Evolutionary conservation across 2,329 filamentous ascomycete species (phyloP).

Genomic region (Neonectria magnoliae): DNA sequence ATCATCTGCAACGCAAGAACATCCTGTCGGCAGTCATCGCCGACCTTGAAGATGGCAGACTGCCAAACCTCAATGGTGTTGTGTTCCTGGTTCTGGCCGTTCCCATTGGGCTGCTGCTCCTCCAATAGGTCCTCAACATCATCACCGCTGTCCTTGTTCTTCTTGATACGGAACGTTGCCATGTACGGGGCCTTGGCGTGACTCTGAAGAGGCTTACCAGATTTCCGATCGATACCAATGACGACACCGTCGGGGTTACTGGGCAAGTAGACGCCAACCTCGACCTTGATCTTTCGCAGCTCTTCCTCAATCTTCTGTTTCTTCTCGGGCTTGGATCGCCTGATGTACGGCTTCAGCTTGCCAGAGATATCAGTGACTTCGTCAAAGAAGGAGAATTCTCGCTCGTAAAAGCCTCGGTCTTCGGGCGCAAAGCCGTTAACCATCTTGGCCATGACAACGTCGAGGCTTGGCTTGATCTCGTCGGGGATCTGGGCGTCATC

Average conservation of each 20-base stretch:
- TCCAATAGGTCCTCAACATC: constrained; percentile 63
- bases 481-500: constrained; percentile 92
- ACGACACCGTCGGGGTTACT: constrained; percentile 97
- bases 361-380: constrained; percentile 96
- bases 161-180: constrained; percentile 97
- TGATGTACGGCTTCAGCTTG: constrained; percentile 93
- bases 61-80: constrained; percentile 95
- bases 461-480: constrained; percentile 90
- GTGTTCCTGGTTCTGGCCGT: constrained; percentile 51
- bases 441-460: constrained; percentile 87
- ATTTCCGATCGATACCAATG: constrained; percentile 97
- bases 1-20: constrained; percentile 98
- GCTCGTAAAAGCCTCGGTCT: constrained; percentile 89
- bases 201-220: constrained; percentile 94
- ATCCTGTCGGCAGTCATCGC: constrained; percentile 97
- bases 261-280: constrained; percentile 95
- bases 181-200: constrained; percentile 99
- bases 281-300: constrained; percentile 94
- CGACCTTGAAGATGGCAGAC: constrained; percentile 99
- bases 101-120: constrained; percentile 52
- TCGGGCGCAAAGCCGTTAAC: constrained; percentile 81
- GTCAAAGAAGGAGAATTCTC: constrained; percentile 97
- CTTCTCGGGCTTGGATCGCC: constrained; percentile 92
- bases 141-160: constrained; percentile 68
- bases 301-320: constrained; percentile 99